Base-by-base conservation (phyloP, 1,284 basidiomycete species). In the Leccinum fallax region DNA sequence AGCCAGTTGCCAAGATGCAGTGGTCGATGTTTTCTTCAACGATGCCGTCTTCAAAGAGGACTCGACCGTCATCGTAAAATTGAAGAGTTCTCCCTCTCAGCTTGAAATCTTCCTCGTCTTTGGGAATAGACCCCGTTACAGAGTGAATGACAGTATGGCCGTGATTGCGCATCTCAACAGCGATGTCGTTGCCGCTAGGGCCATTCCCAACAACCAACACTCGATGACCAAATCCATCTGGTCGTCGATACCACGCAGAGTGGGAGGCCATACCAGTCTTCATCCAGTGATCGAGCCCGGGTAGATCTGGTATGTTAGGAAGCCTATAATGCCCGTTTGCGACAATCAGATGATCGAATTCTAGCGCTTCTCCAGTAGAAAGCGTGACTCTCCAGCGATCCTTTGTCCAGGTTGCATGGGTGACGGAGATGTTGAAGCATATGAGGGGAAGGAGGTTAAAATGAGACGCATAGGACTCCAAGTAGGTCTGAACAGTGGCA, bases 1-100 rank as follows among this genome's bases (percentile, higher is more conserved):
- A 93, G 8, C 91, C 92, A 6, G 91, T 93, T 2, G 89, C 92
- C 10, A 93, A 76, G 55, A 92, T 84, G 64, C 83, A 85, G 61
- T 83, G 76, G 65, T 88, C 85, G 57, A 93, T 78, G 4, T 77
- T 79, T 36, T 73, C 67, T 70, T 90, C 87, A 9, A 72, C 68
- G 3, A 81, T 77, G 1, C 84, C 86, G 63, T 89, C 87, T 62
- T 82, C 83, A 67, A 91, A 90, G 26, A 79, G 67, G 9, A 89
- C 85, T 53, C 75, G 74, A 4, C 83, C 84, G 32, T 76, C 67
- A 2, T 76, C 72, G 21, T 71, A 75, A 67, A 86, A 83, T 55
- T 74, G 74, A 15, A 76, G 70, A 16, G 85, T 76, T 11, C 77
- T 77, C 0, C 80, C 82, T 55, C 82, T 79, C 11, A 72, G 72